Conservation (phyloP, 495 filamentous ascomycete genomes). For the Talaromyces ruber region DNA sequence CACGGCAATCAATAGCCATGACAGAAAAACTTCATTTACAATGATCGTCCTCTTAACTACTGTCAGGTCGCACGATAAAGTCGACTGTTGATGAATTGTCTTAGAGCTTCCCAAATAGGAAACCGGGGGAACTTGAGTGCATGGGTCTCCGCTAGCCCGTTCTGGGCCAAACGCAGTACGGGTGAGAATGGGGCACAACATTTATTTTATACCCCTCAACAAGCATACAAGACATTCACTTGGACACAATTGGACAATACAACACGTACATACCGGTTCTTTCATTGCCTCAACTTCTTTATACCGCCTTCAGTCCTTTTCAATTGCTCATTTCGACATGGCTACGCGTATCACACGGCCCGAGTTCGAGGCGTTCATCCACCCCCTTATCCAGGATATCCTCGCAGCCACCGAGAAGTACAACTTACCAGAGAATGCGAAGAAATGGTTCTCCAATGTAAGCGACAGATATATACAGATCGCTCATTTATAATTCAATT, state of each 20-base stretch:
- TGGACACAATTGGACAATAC: neutral
- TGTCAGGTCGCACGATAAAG: no score
- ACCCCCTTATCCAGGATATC: constrained; percentile 67
- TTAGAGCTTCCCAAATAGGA: neutral
- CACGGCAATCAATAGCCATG: no score
- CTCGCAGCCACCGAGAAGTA: constrained; percentile 66
- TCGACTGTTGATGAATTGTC: neutral
- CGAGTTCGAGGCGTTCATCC: constrained; percentile 86
- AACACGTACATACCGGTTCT: neutral
- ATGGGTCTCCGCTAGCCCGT: neutral
- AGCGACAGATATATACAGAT: constrained; percentile 10
- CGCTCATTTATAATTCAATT: neutral
- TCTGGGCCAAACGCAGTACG: neutral
- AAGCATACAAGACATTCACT: neutral
- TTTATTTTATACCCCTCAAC: neutral
- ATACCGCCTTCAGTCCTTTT: neutral
- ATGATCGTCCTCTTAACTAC: no score
- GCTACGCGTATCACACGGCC: constrained; percentile 59
- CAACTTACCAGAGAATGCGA: constrained; percentile 69
- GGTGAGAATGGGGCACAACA: neutral
- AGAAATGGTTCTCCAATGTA: constrained; percentile 86
- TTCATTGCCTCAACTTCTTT: neutral
- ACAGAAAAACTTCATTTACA: no score
- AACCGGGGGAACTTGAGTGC: neutral
- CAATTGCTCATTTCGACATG: constrained; percentile 32